phyloP scores from a whole-genome alignment of 805 yeast species.

The Torulaspora microellipsoides region DNA sequence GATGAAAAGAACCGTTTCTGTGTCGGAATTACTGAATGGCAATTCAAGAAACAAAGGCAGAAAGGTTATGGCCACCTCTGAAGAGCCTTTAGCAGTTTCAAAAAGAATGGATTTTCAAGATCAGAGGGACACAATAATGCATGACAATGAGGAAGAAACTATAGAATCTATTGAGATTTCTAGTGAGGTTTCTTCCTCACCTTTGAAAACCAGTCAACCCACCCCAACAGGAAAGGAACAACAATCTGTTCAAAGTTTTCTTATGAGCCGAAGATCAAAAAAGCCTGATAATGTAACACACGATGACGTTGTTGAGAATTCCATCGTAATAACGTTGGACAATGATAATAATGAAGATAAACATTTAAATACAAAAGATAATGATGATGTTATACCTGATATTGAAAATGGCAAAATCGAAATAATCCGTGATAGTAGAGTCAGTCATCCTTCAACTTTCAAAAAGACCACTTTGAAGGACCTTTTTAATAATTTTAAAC shows the following conservation, averaged over 20 bases:
- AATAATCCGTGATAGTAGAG: conserved; percentile 1
- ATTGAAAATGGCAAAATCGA: not conserved
- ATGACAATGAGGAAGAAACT: conserved; percentile 1
- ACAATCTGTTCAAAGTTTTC: conserved; percentile 19
- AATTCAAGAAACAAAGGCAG: conserved; percentile 9
- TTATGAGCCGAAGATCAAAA: conserved; percentile 14
- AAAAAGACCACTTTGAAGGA: conserved; percentile 26
- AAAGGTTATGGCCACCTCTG: not conserved
- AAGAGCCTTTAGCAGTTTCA: not conserved
- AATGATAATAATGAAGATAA: conserved; percentile 11
- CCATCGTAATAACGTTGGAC: conserved; percentile 16
- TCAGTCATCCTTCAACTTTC: conserved; percentile 14
- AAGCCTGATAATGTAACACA: not conserved
- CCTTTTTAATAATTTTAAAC: conserved; percentile 19
- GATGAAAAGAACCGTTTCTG: conserved; percentile 15
- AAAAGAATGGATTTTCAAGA: not conserved
- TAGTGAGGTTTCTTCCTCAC: conserved; percentile 10
- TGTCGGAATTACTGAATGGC: conserved; percentile 23
- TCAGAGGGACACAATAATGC: not conserved
- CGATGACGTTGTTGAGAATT: not conserved
- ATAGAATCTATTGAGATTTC: conserved; percentile 9
- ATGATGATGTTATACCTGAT: not conserved
- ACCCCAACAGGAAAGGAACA: conserved; percentile 5
- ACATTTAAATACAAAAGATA: not conserved
- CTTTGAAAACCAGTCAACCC: conserved; percentile 5